Base-by-base conservation (phyloP, 140 eudicot genomes). In the Senecio squalidus region DNA sequence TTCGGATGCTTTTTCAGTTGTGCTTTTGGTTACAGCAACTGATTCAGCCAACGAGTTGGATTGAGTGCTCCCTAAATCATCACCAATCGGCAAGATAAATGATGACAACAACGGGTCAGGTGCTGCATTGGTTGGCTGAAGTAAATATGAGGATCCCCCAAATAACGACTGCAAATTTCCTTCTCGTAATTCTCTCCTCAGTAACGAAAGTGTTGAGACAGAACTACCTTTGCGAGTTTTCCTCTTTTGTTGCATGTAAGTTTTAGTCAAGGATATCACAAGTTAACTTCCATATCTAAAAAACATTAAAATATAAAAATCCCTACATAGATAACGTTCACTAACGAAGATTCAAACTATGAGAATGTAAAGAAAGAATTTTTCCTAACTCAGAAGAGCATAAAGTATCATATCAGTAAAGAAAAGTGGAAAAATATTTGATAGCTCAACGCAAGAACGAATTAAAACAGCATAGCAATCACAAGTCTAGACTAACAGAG, bases 211-310 rank as follows among this genome's bases (percentile, higher is more conserved):
- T 6, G 95, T 93, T 30, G 99, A 88, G 22, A 77, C 81, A 25
- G 93, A 84, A 58, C 95, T 68, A 64, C 78, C 68, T 84, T 88
- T 93, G 48, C 94, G 89, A 17, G 68, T 70, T 74, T 79, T 93
- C 67, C 95, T 80, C 86, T 88, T 93, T 77, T 93, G 96, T 82
- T 88, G 99, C 95, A 93, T 76, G 96, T 93, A 68, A 60, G 54
- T 55, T 59, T 52, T 27, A 60, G 96, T 93, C 77, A 93, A 88
- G 85, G 83, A 84, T 57, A 70, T 63, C 93, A 57, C 52, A 36
- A 24, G 30, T 49, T 51, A 56, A 43, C 52, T 13, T 75, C 39
- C 33, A 45, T 21, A 22, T 50, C 24, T 30, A n/a, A 48, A 54
- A 27, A 3, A 68, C 18, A 20, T 44, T 2, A 40, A 9, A 44